phyloP scores from a whole-genome alignment of 1,284 basidiomycete genomes.

The Leccinum pachyderme region DNA sequence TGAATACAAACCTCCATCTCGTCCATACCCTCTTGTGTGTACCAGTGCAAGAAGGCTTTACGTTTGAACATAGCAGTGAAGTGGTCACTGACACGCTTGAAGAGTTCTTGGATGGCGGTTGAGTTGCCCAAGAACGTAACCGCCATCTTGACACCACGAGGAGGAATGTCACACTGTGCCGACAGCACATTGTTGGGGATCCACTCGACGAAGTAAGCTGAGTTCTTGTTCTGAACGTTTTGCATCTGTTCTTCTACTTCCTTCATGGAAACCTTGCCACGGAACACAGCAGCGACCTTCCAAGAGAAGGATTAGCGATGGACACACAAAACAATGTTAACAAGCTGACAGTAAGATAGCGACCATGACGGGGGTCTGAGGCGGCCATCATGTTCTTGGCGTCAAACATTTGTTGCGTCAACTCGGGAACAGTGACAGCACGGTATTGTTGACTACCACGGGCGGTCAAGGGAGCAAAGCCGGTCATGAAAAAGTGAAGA shows the following conservation, averaged over 20 bases:
- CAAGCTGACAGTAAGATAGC: conserved; percentile 78
- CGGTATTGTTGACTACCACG: conserved; percentile 93
- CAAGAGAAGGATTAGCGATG: conserved; percentile 3
- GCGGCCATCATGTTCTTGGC: conserved; percentile 99
- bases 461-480: conserved; percentile 93
- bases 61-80: conserved; percentile 99
- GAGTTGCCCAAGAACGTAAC: conserved; percentile 98
- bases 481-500: conserved; percentile 99
- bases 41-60: conserved; percentile 99
- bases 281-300: conserved; percentile 95
- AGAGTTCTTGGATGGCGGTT: conserved; percentile 95
- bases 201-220: conserved; percentile 98
- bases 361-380: conserved; percentile 91
- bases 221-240: conserved; percentile 96
- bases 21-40: conserved; percentile 98
- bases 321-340: not conserved
- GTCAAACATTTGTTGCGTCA: conserved; percentile 98
- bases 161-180: conserved; percentile 94
- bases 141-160: conserved; percentile 92
- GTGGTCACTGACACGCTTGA: conserved; percentile 96
- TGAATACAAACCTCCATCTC: conserved; percentile 80
- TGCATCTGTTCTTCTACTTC: conserved; percentile 99
- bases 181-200: conserved; percentile 98
- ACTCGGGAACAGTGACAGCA: conserved; percentile 92
- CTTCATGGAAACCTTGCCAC: conserved; percentile 98